These are phyloP conservation scores for Phoenix roebelenii DNA, from an alignment of 176 grass and related monocot species.

Conservation along the genomic window DNA sequence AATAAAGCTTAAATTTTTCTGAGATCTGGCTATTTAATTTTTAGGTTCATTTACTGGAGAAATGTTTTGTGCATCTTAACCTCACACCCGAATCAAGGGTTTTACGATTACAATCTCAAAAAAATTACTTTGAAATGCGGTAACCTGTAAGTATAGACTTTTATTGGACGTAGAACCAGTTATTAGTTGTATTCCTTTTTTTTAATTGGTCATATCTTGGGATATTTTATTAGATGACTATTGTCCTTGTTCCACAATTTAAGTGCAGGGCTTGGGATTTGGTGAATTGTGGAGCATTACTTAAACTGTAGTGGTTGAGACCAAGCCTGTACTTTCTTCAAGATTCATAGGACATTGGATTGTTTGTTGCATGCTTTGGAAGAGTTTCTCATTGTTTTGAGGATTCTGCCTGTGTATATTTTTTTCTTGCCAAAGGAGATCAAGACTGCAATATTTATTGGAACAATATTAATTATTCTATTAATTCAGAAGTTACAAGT, in stretches of 20 bases:
- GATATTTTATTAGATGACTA: neutral
- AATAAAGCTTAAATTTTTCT: neutral
- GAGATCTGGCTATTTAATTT: neutral
- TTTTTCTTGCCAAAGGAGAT: neutral
- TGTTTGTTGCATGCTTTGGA: conserved; percentile 12
- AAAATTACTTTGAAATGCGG: too few species aligned
- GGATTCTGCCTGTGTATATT: neutral
- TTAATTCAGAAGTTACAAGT: conserved; percentile 2
- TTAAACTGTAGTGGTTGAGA: conserved; percentile 3
- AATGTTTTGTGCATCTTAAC: too few species aligned
- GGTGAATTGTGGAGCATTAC: conserved; percentile 9
- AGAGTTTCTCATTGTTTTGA: conserved; percentile 1
- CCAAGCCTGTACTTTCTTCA: neutral
- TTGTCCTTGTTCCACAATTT: conserved; percentile 10
- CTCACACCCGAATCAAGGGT: too few species aligned
- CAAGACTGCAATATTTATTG: neutral
- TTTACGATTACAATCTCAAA: too few species aligned
- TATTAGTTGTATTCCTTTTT: neutral
- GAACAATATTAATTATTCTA: conserved; percentile 3
- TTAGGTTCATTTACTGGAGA: neutral
- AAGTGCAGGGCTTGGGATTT: conserved; percentile 9
- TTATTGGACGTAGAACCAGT: neutral
- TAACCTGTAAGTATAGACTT: neutral
- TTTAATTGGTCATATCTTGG: neutral
- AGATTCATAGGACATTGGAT: neutral